Evolutionary conservation across 352 stramenopile species (phyloP), one percentile per base, ranked within the genome.

Genomic region (Phytophthora macrochlamydospora): DNA sequence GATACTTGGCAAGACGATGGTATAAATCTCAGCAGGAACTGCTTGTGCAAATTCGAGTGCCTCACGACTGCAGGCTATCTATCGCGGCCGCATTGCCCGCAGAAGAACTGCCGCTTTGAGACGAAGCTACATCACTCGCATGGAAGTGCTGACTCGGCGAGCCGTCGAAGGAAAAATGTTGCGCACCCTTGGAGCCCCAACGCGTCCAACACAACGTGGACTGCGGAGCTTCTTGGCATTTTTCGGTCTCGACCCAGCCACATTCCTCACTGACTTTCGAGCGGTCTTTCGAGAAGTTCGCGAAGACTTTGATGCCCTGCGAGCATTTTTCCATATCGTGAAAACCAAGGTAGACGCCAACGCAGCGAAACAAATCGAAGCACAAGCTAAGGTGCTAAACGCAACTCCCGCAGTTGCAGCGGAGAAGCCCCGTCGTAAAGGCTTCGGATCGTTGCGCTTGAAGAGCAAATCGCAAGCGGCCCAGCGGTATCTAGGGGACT

Each of bases 191-290:
- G 86, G 85, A 0, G 83, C 87, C 2, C 73, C 76, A 32, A 89
- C 73, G 9, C 75, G 87, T 24, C 63, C 83, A 32, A 88, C 80
- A 1, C 87, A 95, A 49, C 67, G 80, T 3, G 79, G 78, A 13
- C 60, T 95, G 7, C 83, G 87, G 6, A 67, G 64, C 13, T 92
- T 95, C 45, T 56, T 95, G n/a, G 54, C 71, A 5, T 89, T 92
- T 59, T 92, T 95, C 54, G 87, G 85, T 2, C 69, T 95, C 13
- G 87, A 95, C 44, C 85, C 85, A 2, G 74, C 80, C 13, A 90
- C 85, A 2, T 95, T 95, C 56, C 59, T 95, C 11, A 88, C 71
- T 0, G 87, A 95, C 38, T 65, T 95, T 18, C 70, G 79, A 6
- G 67, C 63, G 0, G 71, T 95, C 7, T 73, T 93, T 12, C 71